phyloP scores from a whole-genome alignment of 129 eudicot genomes.

The Pittosporum tobira region DNA sequence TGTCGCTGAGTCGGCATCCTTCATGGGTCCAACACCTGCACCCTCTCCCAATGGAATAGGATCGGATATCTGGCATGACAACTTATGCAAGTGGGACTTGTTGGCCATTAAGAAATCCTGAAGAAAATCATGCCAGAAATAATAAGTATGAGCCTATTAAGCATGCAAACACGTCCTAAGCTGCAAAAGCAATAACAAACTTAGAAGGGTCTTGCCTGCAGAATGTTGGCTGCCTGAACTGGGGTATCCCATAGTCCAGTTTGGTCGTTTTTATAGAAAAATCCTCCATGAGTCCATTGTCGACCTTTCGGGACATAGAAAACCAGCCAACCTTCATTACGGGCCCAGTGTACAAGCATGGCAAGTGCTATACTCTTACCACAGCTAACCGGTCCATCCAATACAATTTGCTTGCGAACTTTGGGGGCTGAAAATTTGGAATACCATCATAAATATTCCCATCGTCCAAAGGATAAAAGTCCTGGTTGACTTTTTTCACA shows the following conservation, averaged over 20 bases:
- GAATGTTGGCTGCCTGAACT: constrained; percentile 69
- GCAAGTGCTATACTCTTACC: constrained; percentile 96
- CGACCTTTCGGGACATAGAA: constrained; percentile 75
- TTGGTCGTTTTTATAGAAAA: constrained; percentile 63
- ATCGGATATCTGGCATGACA: constrained; percentile 56
- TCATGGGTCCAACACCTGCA: constrained; percentile 82
- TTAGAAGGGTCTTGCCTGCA: constrained; percentile 43
- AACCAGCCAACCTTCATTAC: constrained; percentile 86
- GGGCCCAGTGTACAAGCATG: constrained; percentile 97
- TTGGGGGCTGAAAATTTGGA: constrained; percentile 42
- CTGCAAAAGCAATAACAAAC: background rate
- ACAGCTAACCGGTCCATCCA: constrained; percentile 86
- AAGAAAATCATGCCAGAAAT: constrained; percentile 5
- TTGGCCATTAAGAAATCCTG: constrained; percentile 78
- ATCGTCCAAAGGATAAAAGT: too few species aligned
- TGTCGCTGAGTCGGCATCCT: constrained; percentile 58
- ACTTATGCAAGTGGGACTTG: constrained; percentile 37
- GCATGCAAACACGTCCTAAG: background rate
- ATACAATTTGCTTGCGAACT: constrained; percentile 62
- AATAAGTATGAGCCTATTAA: constrained; percentile 3
- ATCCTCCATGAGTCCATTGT: constrained; percentile 94
- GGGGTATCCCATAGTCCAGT: constrained; percentile 93
- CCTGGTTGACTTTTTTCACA: too few species aligned
- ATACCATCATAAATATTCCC: constrained; percentile 1
- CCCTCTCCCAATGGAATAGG: constrained; percentile 90